Evolutionary conservation across 345 rosid species (phyloP).

Genomic region (Citrus reticulata): DNA sequence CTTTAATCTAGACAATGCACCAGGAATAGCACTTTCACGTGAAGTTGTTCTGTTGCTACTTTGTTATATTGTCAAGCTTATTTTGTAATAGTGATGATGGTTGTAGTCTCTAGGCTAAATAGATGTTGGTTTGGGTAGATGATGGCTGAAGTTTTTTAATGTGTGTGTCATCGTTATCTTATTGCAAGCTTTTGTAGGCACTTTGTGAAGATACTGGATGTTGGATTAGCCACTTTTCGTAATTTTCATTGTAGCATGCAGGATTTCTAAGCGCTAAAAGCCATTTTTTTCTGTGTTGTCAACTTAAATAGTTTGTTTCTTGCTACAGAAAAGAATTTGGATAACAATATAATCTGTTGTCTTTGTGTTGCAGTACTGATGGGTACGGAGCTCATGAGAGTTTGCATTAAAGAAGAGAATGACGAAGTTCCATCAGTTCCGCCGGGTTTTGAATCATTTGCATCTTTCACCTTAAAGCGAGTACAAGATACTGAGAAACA

Average conservation of each 20-base stretch:
- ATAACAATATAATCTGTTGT: conserved; percentile 14
- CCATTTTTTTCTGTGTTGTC: background rate
- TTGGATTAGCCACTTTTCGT: background rate
- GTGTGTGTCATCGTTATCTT: background rate
- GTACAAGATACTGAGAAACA: conserved; percentile 36
- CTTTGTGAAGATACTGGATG: background rate
- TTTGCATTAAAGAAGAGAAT: conserved; percentile 74
- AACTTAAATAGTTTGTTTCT: background rate
- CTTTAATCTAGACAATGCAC: background rate
- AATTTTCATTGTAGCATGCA: background rate
- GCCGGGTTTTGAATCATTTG: conserved; percentile 92
- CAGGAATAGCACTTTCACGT: background rate
- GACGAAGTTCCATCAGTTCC: conserved; percentile 87
- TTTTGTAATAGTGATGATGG: background rate
- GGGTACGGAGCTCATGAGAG: conserved; percentile 91
- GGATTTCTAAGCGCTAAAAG: conserved; percentile 2
- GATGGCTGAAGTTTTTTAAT: background rate
- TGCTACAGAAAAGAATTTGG: background rate
- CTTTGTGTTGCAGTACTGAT: conserved; percentile 37
- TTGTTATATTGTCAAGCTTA: background rate
- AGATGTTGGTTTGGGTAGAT: background rate
- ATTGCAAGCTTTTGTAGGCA: background rate
- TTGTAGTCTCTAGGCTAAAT: conserved; percentile 1
- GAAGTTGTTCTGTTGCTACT: background rate
- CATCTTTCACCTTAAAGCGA: conserved; percentile 59